Evolutionary conservation across 805 yeast species (phyloP).

Genomic region (Soucietia sequanensis): DNA sequence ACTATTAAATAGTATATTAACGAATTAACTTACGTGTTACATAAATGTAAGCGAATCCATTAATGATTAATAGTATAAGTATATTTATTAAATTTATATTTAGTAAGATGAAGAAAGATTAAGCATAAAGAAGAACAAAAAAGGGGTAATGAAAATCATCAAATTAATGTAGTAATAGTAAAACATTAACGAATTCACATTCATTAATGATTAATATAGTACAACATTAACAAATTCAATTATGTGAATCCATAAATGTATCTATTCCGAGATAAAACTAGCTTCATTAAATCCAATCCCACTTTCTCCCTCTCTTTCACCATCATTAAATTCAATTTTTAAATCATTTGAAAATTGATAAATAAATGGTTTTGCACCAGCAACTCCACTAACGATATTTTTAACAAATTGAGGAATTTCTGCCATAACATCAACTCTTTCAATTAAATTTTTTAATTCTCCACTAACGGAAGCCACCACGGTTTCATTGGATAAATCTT

Average conservation of each 20-base stretch:
- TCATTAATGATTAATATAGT: no score
- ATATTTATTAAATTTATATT: no score
- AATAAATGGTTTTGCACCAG: constrained; percentile 95
- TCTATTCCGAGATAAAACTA: constrained; percentile 66
- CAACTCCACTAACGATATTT: constrained; percentile 88
- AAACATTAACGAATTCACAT: no score
- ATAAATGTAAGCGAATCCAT: no score
- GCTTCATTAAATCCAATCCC: constrained; percentile 78
- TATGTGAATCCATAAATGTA: no score
- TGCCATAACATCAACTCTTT: constrained; percentile 96
- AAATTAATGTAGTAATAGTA: not conserved
- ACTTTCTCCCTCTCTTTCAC: constrained; percentile 46
- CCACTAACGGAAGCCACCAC: constrained; percentile 59
- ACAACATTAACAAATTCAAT: no score
- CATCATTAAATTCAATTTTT: constrained; percentile 44
- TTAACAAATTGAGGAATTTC: constrained; percentile 95
- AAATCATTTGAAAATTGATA: constrained; percentile 82
- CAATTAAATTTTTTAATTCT: constrained; percentile 60
- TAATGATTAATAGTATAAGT: no score
- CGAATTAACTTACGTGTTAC: no score
- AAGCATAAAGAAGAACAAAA: no score
- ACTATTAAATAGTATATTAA: no score
- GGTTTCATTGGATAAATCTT: constrained; percentile 47
- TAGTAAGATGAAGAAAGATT: not conserved
- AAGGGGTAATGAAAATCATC: no score